Evolutionary conservation across 1,139 yeast genomes (phyloP), one percentile per base, ranked within the genome.

Genomic region (Meyerozyma athensensis): DNA sequence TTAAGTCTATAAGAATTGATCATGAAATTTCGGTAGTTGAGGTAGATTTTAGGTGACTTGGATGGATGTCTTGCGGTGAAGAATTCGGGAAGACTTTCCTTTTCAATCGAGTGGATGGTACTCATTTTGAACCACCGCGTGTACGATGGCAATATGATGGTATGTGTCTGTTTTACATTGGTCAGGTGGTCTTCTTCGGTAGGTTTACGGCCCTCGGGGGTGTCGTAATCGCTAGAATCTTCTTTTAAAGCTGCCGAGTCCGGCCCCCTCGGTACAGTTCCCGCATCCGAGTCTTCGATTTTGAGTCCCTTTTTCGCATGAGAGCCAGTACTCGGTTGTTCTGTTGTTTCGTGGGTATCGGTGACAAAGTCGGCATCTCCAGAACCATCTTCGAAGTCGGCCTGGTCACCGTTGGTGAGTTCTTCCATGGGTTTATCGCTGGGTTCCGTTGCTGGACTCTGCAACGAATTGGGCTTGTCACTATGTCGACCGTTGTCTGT

Each of bases 11-110:
- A 94, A 5, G 96, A 77, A 59, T 92, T 89, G 36, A 92, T 73
- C 95, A 92, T 87, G 59, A 92, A 92, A 58, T 90, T 92, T 55
- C 99, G 78, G 58, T 89, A 90, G 57, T 84, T 86, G 41, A 79
- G 75, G 59, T 90, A 92, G 31, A 89, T 82, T 49, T 83, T 79
- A 3, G 97, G 95, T 1, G 97, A 86, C 58, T 94, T 94, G 33
- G 94, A 78, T 34, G 84, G 76, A 54, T 83, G 84, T 44, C 79
- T 68, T 34, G 79, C 72, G 45, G 78, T 77, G 71, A 92, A 92
- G 58, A 87, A 92, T 59, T 92, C 98, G 1, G 98, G 97, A 36
- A 92, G 62, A 1, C 96, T 85, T 53, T 84, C 84, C 41, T 65
- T 66, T 50, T 77, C 83, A 39, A 77, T 74, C 37, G 61, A 60